These are phyloP conservation scores for Russula abietina DNA, from an alignment of 768 basidiomycete species.

Conservation along the genomic window DNA sequence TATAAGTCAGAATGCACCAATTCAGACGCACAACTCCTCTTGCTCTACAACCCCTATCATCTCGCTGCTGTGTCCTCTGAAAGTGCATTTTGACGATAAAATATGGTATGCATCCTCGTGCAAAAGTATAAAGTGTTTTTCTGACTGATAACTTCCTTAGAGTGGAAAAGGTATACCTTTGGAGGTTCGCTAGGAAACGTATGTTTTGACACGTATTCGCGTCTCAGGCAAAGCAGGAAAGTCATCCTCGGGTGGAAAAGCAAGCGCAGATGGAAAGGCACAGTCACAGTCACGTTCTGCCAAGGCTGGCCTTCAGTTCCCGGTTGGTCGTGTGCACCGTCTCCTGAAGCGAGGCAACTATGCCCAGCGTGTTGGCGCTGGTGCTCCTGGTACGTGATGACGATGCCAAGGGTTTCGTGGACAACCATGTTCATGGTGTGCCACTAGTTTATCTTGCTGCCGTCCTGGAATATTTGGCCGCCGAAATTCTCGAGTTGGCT, in stretches of 20 bases:
- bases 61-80: not conserved
- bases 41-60: constrained; percentile 16
- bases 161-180: constrained; percentile 22
- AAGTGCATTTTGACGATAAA: not conserved
- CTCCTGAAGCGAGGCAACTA: constrained; percentile 81
- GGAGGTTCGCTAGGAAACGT: not conserved
- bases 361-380: constrained; percentile 79
- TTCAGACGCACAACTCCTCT: constrained; percentile 7
- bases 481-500: constrained; percentile 90
- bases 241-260: constrained; percentile 33
- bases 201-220: not conserved
- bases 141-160: constrained; percentile 6
- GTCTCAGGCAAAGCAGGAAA: constrained; percentile 40
- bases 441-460: constrained; percentile 77
- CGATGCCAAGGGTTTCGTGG: constrained; percentile 4
- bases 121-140: not conserved
- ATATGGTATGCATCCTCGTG: constrained; percentile 11
- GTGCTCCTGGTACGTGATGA: constrained; percentile 63
- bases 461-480: constrained; percentile 86
- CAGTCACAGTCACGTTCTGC: constrained; percentile 65
- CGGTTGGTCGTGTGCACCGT: constrained; percentile 90
- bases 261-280: constrained; percentile 44
- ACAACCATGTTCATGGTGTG: not conserved
- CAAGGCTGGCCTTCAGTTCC: constrained; percentile 75
- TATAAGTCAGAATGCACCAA: constrained; percentile 13